Base-by-base conservation (phyloP, 345 rosid species). In the Salix purpurea region DNA sequence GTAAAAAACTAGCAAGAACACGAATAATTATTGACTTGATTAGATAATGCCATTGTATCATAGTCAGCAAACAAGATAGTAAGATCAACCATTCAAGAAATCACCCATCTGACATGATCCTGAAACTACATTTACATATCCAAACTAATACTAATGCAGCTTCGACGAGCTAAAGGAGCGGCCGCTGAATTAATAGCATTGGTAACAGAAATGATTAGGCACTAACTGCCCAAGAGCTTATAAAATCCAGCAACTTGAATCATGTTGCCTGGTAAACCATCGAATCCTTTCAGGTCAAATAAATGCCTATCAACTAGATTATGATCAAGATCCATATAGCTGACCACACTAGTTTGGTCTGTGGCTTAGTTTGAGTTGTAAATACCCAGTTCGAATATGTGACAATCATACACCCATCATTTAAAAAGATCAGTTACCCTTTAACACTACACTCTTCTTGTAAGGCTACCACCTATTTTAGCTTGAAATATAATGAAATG, bases 401-500 rank as follows among this genome's bases (percentile, higher is more conserved):
- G 14, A 58, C 28, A 9, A 42, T 42, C 26, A 7, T 54, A 60
- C 9, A 69, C 46, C 46, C 23, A 1, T 70, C 32, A 37, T 46
- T n/a, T 19, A 28, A 1, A 44, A 62, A 67, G 24, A 14, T 68
- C 21, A 16, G 50, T n/a, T 32, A 30, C 52, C 64, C 23, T 64
- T 44, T 26, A 40, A 72, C 19, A 34, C 68, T 48, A 69, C n/a
- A 46, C 37, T 58, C 28, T 8, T 42, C 40, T 16, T 23, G 30
- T 7, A 58, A 54, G 70, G 71, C 65, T 60, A 54, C 68, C 68
- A 60, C 2, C 24, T 44, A 54, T 54, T 34, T 70, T 69, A 44
- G 58, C 14, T 19, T 70, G 26, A 78, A 28, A 52, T 48, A 62
- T 65, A 26, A 84, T 77, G 86, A 73, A 87, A 84, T 69, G 87